These are phyloP conservation scores for Linnemannia exigua DNA, from an alignment of 192 early-diverging fungal species.

Conservation along the genomic window DNA sequence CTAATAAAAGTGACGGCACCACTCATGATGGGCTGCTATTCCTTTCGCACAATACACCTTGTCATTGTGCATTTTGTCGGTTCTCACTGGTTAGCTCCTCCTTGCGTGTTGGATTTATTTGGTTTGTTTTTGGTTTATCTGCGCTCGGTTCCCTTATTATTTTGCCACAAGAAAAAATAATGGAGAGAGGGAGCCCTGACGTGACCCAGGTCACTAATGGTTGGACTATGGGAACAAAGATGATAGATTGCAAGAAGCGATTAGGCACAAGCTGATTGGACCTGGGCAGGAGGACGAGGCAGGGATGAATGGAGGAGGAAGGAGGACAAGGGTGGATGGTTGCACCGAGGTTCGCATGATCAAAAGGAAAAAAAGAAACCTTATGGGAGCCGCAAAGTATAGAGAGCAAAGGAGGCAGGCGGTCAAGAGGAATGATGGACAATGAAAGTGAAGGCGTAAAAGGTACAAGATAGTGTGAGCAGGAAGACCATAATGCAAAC, in stretches of 20 bases:
- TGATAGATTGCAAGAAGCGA: background rate
- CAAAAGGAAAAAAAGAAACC: conserved; percentile 2
- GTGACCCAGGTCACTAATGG: background rate
- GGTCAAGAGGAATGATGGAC: background rate
- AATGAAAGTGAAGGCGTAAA: background rate
- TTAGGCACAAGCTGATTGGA: background rate
- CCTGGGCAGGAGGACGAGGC: background rate
- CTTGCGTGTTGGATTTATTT: background rate
- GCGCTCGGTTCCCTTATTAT: background rate
- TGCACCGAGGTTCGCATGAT: conserved; percentile 32
- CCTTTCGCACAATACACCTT: background rate
- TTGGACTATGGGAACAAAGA: background rate
- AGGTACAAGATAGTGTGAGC: background rate
- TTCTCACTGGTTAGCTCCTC: background rate
- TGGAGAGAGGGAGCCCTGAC: background rate
- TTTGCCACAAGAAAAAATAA: background rate
- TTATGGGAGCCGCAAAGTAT: background rate
- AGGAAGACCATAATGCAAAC: background rate
- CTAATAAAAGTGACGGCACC: background rate
- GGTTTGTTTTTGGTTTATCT: background rate
- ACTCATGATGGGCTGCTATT: too few species aligned
- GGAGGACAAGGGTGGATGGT: background rate
- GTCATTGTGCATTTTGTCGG: background rate
- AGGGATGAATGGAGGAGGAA: background rate
- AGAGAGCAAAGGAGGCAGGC: background rate